A percentile compares a stretch with the other conserved stretches of the same genome.
phyloP scores from a whole-genome alignment of 148 eudicot species.

The Selenicereus undatus region DNA sequence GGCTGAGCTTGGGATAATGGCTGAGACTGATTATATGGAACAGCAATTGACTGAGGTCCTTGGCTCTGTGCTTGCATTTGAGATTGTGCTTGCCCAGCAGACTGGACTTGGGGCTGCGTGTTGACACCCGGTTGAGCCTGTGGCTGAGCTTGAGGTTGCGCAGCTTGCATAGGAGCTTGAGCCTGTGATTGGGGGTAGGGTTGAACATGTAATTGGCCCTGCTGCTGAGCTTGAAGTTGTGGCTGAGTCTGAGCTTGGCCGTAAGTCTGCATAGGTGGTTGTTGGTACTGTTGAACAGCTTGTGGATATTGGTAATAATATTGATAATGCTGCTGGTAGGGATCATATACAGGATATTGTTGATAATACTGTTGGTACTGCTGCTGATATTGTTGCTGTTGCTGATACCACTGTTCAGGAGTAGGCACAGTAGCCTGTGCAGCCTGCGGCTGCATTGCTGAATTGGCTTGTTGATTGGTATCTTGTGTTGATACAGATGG shows the following conservation, averaged over 20 bases:
- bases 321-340: conserved; percentile 53
- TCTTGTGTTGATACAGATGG: conserved; percentile 45
- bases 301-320: conserved; percentile 55
- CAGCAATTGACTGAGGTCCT: conserved; percentile 36
- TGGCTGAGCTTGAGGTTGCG: conserved; percentile 25
- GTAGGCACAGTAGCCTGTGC: conserved; percentile 50
- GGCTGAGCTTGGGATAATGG: conserved; percentile 35
- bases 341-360: conserved; percentile 54
- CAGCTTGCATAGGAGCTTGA: conserved; percentile 33
- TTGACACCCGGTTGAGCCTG: conserved; percentile 12
- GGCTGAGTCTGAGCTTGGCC: conserved; percentile 34
- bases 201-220: conserved; percentile 14
- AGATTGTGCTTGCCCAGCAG: conserved; percentile 35
- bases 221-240: conserved; percentile 36
- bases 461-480: conserved; percentile 41
- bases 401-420: conserved; percentile 79
- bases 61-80: conserved; percentile 41
- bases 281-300: conserved; percentile 38
- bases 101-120: conserved; percentile 30
- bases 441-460: conserved; percentile 42
- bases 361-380: conserved; percentile 85
- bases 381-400: conserved; percentile 76
- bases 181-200: conserved; percentile 33
- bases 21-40: conserved; percentile 40
- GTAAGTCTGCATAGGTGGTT: conserved; percentile 41